Conservation (phyloP, 164 flowering plant species). For the Stephania yunnanensis region DNA sequence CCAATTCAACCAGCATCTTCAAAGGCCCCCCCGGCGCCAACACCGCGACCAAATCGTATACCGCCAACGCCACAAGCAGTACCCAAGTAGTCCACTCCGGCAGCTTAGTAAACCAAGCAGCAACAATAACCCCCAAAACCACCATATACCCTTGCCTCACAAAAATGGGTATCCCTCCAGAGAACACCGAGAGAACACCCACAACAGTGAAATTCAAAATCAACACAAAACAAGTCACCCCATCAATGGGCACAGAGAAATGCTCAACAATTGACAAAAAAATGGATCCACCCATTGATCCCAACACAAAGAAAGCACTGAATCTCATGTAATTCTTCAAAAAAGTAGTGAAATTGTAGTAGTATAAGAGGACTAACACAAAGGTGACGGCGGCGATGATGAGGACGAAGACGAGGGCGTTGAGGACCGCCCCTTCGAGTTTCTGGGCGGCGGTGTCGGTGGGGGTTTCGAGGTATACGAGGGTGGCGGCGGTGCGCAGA, state of each 20-base stretch:
- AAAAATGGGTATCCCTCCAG: conserved; percentile 58
- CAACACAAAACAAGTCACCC: conserved; percentile 44
- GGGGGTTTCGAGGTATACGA: conserved; percentile 73
- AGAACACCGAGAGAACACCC: conserved; percentile 66
- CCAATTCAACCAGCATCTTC: conserved; percentile 77
- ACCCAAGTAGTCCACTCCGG: conserved; percentile 97
- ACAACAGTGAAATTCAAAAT: conserved; percentile 60
- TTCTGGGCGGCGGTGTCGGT: conserved; percentile 60
- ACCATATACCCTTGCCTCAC: conserved; percentile 72
- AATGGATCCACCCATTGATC: conserved; percentile 68
- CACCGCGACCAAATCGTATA: conserved; percentile 86
- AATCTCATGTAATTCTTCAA: conserved; percentile 78
- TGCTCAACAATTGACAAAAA: conserved; percentile 52
- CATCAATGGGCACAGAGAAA: conserved; percentile 62
- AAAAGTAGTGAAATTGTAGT: conserved; percentile 73
- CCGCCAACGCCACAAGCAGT: conserved; percentile 66
- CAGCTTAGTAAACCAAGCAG: conserved; percentile 79
- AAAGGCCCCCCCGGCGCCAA: conserved; percentile 89
- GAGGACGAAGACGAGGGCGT: conserved; percentile 65
- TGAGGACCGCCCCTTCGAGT: conserved; percentile 70
- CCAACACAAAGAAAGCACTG: conserved; percentile 65
- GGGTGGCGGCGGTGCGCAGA: conserved; percentile 71
- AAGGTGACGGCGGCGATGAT: conserved; percentile 70
- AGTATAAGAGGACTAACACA: conserved; percentile 69
- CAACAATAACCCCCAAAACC: conserved; percentile 61